Conservation (phyloP, 2,329 filamentous ascomycete species). For the Claviceps spartinae region DNA sequence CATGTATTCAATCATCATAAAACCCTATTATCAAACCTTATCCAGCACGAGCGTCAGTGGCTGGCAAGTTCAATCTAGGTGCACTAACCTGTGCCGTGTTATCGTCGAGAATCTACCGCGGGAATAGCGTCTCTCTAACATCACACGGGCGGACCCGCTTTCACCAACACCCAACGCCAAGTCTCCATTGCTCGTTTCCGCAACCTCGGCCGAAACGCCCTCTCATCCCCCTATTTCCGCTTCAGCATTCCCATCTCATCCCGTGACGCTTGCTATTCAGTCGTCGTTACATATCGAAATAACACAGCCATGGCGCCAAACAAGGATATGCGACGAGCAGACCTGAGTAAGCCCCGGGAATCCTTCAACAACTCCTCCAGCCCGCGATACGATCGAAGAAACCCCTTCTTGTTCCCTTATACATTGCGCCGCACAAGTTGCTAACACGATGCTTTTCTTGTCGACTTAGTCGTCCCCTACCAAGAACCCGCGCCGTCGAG, state of each 20-base stretch:
- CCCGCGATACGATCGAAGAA: background rate
- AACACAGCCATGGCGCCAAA: conserved; percentile 23
- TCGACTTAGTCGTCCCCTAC: conserved; percentile 68
- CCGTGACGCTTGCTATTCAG: background rate
- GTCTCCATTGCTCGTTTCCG: background rate
- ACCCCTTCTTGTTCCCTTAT: no score
- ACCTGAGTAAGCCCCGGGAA: conserved; percentile 24
- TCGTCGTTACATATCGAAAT: background rate
- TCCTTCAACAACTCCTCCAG: background rate
- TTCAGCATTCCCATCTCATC: background rate
- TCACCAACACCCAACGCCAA: background rate
- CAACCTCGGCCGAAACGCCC: background rate
- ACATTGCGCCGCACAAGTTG: no score
- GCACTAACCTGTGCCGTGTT: background rate
- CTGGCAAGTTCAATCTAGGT: no score
- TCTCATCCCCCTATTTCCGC: background rate
- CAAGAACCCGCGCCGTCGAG: conserved; percentile 57
- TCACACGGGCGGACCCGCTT: conserved; percentile 1
- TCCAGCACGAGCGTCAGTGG: no score
- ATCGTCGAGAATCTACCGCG: background rate
- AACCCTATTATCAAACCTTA: no score
- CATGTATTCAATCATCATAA: no score
- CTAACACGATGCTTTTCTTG: background rate
- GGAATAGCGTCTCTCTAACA: background rate
- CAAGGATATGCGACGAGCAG: conserved; percentile 31